These are phyloP conservation scores for Fusarium agapanthi DNA, from an alignment of 2,329 filamentous ascomycete genomes.

Conservation along the genomic window DNA sequence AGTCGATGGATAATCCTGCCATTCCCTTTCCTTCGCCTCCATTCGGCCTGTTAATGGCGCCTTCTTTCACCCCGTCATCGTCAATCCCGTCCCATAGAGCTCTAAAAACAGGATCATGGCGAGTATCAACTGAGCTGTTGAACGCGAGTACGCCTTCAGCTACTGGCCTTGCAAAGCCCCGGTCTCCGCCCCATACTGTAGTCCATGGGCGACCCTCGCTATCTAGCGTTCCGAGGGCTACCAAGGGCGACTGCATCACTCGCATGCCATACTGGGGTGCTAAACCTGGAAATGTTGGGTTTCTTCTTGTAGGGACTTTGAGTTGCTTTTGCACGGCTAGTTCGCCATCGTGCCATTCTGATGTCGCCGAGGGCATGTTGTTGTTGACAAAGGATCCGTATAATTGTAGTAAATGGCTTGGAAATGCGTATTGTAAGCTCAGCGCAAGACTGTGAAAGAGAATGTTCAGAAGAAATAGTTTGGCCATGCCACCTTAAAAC, in stretches of 20 bases:
- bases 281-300: constrained; percentile 74
- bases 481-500: neutral
- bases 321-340: constrained; percentile 70
- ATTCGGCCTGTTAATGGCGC: constrained; percentile 46
- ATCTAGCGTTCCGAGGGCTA: constrained; percentile 80
- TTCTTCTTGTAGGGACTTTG: constrained; percentile 63
- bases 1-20: constrained; percentile 65
- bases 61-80: constrained; percentile 48
- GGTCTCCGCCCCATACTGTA: constrained; percentile 78
- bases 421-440: constrained; percentile 10
- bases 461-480: neutral
- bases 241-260: constrained; percentile 69
- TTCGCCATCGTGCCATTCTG: constrained; percentile 72
- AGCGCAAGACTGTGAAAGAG: neutral
- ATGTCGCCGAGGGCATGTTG: constrained; percentile 43
- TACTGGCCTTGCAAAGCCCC: constrained; percentile 72
- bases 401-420: neutral
- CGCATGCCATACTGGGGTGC: constrained; percentile 68
- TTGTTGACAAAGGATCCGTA: constrained; percentile 3
- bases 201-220: constrained; percentile 74
- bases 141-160: constrained; percentile 72
- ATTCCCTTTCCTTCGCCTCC: constrained; percentile 54
- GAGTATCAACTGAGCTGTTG: constrained; percentile 65
- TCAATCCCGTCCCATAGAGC: constrained; percentile 64
- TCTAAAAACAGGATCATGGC: constrained; percentile 74